Evolutionary conservation across 2,329 filamentous ascomycete species (phyloP), one percentile per base, ranked within the genome.

Genomic region (Pseudogymnoascus sp.): DNA sequence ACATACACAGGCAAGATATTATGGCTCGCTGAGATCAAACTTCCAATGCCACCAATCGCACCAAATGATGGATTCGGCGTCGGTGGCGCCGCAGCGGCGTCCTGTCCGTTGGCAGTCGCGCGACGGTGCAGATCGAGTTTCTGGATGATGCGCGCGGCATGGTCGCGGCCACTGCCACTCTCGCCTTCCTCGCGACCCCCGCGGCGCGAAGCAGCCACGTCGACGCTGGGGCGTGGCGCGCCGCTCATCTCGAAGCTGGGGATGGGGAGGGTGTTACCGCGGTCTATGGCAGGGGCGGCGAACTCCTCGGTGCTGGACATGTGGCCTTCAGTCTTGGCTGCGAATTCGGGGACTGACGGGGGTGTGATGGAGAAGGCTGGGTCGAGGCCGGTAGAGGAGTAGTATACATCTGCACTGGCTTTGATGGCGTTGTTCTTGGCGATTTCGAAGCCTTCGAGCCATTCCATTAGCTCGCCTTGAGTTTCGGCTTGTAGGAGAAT

Each of bases 341-440:
- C 92, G 72, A 97, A 97, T 72, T 97, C 93, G 0, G 92, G 89
- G 5, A 92, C 87, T 31, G 89, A 86, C 12, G 94, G 90, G 7
- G 92, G 89, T 2, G 89, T 94, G 67, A 99, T 95, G 5, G 92
- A 89, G 75, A 97, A 99, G 10, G 94, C 94, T 60, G 92, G 86
- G 69, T 88, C 87, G 55, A 81, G 70, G 25, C 79, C 78, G 25
- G 81, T 80, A 4, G 78, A 75, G 4, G 81, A 71, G 64, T 58
- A 67, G 59, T 62, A 68, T 25, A 70, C 67, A 33, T 78, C 80
- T 66, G 85, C 82, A 69, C 79, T 87, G 13, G 81, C 87, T 72
- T 97, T 90, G 58, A 99, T 84, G 0, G 93, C 93, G 71, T 88
- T 91, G 68, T 92, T 90, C 76, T 99, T 99, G 60, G 93, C 92